phyloP scores from a whole-genome alignment of 306 rosid species.

The Prunus salicina region DNA sequence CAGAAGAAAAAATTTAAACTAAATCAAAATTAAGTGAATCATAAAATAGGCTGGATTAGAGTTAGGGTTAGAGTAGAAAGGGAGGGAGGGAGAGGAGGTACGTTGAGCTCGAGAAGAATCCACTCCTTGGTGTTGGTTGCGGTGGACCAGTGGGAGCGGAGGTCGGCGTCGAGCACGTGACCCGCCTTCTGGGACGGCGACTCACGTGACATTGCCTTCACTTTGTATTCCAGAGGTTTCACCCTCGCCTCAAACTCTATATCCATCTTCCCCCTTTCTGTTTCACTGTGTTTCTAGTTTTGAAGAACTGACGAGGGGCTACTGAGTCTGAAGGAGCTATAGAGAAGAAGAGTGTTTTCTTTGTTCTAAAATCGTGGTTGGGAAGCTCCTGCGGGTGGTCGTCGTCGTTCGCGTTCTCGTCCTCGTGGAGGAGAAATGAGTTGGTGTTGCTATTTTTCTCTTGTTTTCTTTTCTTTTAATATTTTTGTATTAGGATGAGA shows the following conservation, averaged over 20 bases:
- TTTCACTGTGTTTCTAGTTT: neutral
- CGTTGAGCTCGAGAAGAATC: conserved; percentile 86
- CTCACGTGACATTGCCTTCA: conserved; percentile 82
- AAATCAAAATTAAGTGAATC: neutral
- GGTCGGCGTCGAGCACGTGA: conserved; percentile 84
- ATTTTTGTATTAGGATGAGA: too few relatives aligned
- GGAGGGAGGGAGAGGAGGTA: neutral
- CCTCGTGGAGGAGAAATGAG: neutral
- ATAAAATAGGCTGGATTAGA: neutral
- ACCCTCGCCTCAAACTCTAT: conserved; percentile 74
- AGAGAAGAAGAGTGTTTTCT: neutral
- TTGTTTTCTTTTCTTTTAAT: neutral
- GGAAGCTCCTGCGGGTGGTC: neutral
- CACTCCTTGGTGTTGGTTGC: conserved; percentile 96
- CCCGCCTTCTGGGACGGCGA: conserved; percentile 80
- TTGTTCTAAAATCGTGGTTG: neutral
- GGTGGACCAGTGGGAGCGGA: conserved; percentile 94
- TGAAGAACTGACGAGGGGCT: neutral
- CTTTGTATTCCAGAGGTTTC: conserved; percentile 66
- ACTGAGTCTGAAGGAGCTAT: neutral
- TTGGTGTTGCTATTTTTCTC: neutral
- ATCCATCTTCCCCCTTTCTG: conserved; percentile 47
- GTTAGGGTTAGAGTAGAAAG: neutral
- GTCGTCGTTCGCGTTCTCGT: neutral
- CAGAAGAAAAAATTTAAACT: neutral